Percentiles rank a stretch among this genome's conserved stretches.
These are phyloP conservation scores for Cordyceps fumosorosea DNA, from an alignment of 2,329 filamentous ascomycete species.

Conservation along the genomic window DNA sequence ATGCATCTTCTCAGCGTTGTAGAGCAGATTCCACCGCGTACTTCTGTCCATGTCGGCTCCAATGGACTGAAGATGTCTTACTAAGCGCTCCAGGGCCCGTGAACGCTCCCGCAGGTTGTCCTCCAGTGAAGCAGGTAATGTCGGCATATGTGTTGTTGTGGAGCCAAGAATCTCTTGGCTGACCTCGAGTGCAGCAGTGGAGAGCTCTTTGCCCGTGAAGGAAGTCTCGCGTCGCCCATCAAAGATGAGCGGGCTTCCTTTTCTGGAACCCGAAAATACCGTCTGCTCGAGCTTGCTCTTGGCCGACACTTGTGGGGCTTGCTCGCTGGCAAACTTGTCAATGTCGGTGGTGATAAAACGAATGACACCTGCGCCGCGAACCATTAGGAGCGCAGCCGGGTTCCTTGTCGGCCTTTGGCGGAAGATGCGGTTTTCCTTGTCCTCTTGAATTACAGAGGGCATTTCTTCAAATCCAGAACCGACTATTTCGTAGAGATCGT, in stretches of 20 bases:
- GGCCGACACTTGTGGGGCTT: conserved; percentile 61
- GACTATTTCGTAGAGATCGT: conserved; percentile 56
- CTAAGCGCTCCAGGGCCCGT: conserved; percentile 68
- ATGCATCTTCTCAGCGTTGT: conserved; percentile 81
- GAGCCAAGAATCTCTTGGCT: conserved; percentile 79
- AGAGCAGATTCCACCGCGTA: conserved; percentile 75
- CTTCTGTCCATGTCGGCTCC: conserved; percentile 59
- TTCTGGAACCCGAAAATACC: conserved; percentile 80
- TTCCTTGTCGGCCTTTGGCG: conserved; percentile 52
- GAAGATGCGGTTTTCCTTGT: conserved; percentile 43
- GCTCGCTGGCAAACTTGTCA: conserved; percentile 52
- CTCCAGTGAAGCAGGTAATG: conserved; percentile 68
- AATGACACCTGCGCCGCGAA: conserved; percentile 56
- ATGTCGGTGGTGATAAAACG: conserved; percentile 53
- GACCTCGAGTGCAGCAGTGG: conserved; percentile 68
- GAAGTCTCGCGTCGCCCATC: conserved; percentile 57
- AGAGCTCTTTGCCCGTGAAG: conserved; percentile 65
- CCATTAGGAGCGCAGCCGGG: conserved; percentile 54
- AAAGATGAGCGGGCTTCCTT: conserved; percentile 84
- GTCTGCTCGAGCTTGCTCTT: conserved; percentile 91
- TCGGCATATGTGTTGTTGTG: conserved; percentile 65
- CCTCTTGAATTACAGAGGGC: conserved; percentile 34
- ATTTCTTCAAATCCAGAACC: conserved; percentile 59
- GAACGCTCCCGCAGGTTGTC: conserved; percentile 70
- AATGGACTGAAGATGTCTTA: conserved; percentile 60